Conservation (phyloP, 2,329 filamentous ascomycete species). For the Aspergillus tamarii region DNA sequence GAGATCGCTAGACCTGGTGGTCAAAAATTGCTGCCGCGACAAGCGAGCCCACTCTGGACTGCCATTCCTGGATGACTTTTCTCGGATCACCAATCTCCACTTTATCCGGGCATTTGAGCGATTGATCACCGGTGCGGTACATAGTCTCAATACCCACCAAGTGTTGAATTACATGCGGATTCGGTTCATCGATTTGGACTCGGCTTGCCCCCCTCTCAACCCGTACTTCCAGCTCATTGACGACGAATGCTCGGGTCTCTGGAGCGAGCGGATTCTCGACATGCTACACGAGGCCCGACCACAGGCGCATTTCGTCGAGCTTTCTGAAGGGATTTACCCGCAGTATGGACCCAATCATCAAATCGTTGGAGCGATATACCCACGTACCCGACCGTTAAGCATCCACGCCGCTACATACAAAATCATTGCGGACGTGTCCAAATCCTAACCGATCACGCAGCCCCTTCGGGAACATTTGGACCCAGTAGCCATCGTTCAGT, state of each 20-base stretch:
- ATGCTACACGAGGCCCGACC: constrained; percentile 64
- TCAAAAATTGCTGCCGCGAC: constrained; percentile 72
- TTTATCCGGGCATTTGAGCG: constrained; percentile 74
- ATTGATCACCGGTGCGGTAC: constrained; percentile 66
- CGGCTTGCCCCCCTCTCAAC: constrained; percentile 69
- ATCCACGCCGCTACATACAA: constrained; percentile 46
- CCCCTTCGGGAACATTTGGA: not conserved
- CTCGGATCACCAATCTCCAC: constrained; percentile 70
- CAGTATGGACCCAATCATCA: constrained; percentile 36
- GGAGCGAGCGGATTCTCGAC: constrained; percentile 69
- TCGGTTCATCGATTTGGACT: constrained; percentile 75
- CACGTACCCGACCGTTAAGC: constrained; percentile 41
- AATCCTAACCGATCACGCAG: constrained; percentile 13
- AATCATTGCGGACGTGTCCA: constrained; percentile 44
- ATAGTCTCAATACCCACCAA: constrained; percentile 61
- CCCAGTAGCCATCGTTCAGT: too few species aligned
- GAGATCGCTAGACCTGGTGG: constrained; percentile 70
- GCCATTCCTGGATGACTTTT: constrained; percentile 63
- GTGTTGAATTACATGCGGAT: constrained; percentile 69
- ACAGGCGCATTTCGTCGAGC: constrained; percentile 60
- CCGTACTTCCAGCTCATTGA: constrained; percentile 70
- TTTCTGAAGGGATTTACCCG: constrained; percentile 64
- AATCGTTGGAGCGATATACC: constrained; percentile 40
- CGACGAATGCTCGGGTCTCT: constrained; percentile 68
- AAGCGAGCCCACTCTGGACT: constrained; percentile 35